A percentile compares a stretch with the other conserved stretches of the same genome.
Conservation (phyloP, 2,329 filamentous ascomycete genomes). For the Fusarium aywerte region DNA sequence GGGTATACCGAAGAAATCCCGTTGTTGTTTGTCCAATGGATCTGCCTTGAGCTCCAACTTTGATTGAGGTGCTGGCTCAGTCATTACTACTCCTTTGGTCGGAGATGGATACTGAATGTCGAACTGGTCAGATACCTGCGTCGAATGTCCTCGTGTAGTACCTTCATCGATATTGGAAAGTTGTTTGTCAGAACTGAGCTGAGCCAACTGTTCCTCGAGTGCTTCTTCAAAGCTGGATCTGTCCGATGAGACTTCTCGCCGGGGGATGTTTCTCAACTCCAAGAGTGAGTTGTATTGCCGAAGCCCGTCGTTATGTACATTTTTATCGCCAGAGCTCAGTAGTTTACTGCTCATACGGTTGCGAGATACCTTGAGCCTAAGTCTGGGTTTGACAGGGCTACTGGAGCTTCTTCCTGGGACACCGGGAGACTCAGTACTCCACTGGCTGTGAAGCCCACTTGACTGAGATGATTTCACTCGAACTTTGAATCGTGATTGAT, state of each 20-base stretch:
- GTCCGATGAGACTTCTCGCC: conserved; percentile 5
- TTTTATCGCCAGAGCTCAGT: conserved; percentile 18
- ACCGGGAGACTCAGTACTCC: not conserved
- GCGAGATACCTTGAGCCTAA: conserved; percentile 50
- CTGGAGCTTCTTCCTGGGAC: conserved; percentile 17
- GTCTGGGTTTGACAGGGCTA: conserved; percentile 34
- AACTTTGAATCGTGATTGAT: conserved; percentile 46
- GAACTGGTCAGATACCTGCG: conserved; percentile 50
- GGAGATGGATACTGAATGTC: conserved; percentile 50
- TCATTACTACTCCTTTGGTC: conserved; percentile 19
- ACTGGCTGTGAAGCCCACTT: conserved; percentile 8
- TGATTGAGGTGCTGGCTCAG: conserved; percentile 7
- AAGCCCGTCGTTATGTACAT: conserved; percentile 40
- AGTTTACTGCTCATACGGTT: conserved; percentile 43
- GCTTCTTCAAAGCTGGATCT: conserved; percentile 28
- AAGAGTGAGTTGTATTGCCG: conserved; percentile 51
- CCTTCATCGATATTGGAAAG: conserved; percentile 24
- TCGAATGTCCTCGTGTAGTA: conserved; percentile 23
- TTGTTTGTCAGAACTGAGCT: conserved; percentile 7
- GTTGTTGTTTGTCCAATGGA: not conserved
- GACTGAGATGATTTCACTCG: conserved; percentile 42
- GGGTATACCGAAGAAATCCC: not conserved
- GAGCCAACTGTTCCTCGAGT: conserved; percentile 16
- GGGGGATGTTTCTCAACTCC: conserved; percentile 44
- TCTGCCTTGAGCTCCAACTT: conserved; percentile 15